phyloP scores from a whole-genome alignment of 2,329 filamentous ascomycete species.

The Fusarium caatingaense region DNA sequence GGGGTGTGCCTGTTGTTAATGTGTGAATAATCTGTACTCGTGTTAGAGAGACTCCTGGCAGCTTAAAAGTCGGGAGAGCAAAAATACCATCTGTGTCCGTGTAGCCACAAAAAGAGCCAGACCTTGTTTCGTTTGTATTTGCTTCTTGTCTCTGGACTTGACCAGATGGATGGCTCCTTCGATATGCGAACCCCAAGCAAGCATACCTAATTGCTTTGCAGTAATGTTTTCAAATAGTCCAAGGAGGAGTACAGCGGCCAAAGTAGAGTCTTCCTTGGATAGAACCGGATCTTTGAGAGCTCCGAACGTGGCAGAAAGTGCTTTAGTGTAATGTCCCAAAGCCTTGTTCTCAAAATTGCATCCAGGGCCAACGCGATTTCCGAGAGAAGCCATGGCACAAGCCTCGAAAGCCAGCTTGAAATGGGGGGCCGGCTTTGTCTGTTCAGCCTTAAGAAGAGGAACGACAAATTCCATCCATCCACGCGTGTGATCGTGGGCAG shows the following conservation, averaged over 20 bases:
- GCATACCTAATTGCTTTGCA: conserved; percentile 63
- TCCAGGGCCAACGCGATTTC: conserved; percentile 59
- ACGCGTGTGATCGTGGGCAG: conserved; percentile 60
- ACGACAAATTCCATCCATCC: conserved; percentile 71
- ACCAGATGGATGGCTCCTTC: conserved; percentile 72
- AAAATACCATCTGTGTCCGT: conserved; percentile 67
- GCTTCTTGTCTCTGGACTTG: conserved; percentile 66
- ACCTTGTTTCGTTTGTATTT: conserved; percentile 64
- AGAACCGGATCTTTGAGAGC: conserved; percentile 63
- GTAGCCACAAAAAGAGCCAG: conserved; percentile 69
- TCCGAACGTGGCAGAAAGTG: conserved; percentile 63
- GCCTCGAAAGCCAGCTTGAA: conserved; percentile 69
- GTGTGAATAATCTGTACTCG: conserved; percentile 65
- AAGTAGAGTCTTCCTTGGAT: conserved; percentile 65
- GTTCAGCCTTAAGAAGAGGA: conserved; percentile 62
- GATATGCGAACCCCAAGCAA: conserved; percentile 73
- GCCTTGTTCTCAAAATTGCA: conserved; percentile 55
- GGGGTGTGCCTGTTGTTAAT: conserved; percentile 63
- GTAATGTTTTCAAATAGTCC: conserved; percentile 72
- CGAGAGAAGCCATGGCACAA: conserved; percentile 67
- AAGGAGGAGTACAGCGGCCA: conserved; percentile 69
- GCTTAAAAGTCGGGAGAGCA: not conserved
- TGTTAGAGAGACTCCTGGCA: conserved; percentile 18
- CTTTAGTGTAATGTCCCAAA: conserved; percentile 65
- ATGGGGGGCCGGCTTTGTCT: conserved; percentile 54